Base-by-base conservation (phyloP, 148 eudicot species). In the Nyssa sinensis region DNA sequence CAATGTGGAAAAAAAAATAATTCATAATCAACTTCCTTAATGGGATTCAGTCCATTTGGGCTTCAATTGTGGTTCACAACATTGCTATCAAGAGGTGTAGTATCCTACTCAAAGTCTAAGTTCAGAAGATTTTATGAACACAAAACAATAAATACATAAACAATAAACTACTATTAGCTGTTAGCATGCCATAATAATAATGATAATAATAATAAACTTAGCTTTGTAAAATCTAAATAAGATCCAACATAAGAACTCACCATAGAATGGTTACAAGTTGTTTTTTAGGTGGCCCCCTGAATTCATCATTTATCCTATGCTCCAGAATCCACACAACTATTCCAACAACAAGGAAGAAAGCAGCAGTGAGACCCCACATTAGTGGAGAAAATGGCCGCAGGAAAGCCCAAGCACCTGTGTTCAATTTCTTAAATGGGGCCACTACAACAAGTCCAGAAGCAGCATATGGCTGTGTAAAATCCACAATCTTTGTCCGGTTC, bases 271-370 rank as follows among this genome's bases (percentile, higher is more conserved):
- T 95, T 63, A 89, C 91, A 67, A 84, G 76, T 75, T 95, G 99
- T 75, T 81, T 74, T 59, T 80, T 84, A 13, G 99, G 97, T 7
- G 97, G 63, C 49, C 99, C 99, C 71, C 99, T 83, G 75, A 95
- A 95, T 74, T 95, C 97, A 25, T 95, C 94, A 75, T 95, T 95
- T 37, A 78, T 79, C 68, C 97, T 76, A 82, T 95, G 99, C 88
- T 95, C 99, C 81, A 95, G 74, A 80, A 91, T 85, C 99, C 99
- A 95, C 72, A 95, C 91, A 24, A 95, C 96, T 34, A 84, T 82
- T 51, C 99, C 99, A 61, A 95, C 83, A 76, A 79, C 41, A 68
- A 95, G 77, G 79, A 95, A 92, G 32, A 85, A 89, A 65, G 85
- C 81, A 71, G 93, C 94, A 53, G 85, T 89, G 39, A 92, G 91